These are phyloP conservation scores for Lasiodiplodia hormozganensis DNA, from an alignment of 2,329 filamentous ascomycete genomes.

Conservation along the genomic window DNA sequence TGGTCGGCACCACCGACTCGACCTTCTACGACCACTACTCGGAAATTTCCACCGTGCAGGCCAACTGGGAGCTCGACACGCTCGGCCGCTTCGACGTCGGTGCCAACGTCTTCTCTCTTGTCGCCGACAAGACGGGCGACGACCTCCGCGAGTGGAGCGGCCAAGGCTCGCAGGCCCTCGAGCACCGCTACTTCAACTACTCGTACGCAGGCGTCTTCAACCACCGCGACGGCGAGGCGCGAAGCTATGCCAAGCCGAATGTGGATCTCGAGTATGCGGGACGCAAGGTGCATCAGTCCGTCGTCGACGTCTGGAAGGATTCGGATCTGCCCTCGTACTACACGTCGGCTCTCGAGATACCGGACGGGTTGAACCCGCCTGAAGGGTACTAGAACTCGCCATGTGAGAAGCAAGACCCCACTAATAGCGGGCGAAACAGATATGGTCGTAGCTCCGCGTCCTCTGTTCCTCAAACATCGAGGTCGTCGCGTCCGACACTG, in stretches of 20 bases:
- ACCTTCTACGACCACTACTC: constrained; percentile 62
- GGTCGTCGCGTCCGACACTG: background rate
- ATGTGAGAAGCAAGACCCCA: background rate
- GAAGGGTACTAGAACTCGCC: constrained; percentile 31
- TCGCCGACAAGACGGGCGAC: constrained; percentile 47
- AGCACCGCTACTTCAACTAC: constrained; percentile 42
- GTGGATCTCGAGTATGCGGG: constrained; percentile 38
- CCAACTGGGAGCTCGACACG: constrained; percentile 54
- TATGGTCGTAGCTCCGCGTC: background rate
- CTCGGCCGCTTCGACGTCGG: constrained; percentile 56
- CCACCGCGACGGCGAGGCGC: constrained; percentile 35
- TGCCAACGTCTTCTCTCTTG: constrained; percentile 53
- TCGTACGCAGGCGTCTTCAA: constrained; percentile 43
- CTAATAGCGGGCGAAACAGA: constrained; percentile 11
- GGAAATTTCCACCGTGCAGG: constrained; percentile 53
- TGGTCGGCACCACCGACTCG: constrained; percentile 71
- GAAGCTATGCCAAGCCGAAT: constrained; percentile 42
- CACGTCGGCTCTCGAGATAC: constrained; percentile 41
- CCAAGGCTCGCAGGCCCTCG: constrained; percentile 34
- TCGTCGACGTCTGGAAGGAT: constrained; percentile 39
- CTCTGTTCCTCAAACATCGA: background rate
- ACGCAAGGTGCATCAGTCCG: constrained; percentile 37
- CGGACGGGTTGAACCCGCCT: constrained; percentile 44
- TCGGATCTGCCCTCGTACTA: constrained; percentile 38
- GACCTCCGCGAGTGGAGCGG: constrained; percentile 34